Evolutionary conservation across 768 basidiomycete species (phyloP).

Genomic region (Hypholoma fasciculare): DNA sequence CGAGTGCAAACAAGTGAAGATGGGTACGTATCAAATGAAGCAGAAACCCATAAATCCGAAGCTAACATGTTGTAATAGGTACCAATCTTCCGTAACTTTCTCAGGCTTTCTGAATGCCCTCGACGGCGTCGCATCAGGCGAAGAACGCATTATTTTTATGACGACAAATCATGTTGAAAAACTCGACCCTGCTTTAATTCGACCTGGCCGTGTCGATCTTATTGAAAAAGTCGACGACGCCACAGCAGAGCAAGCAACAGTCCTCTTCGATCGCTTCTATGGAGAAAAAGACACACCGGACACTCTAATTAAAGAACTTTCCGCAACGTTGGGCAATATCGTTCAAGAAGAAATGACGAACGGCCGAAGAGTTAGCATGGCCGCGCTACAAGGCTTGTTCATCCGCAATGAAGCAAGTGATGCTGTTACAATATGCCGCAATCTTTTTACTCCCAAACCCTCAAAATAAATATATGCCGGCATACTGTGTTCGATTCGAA

Average conservation of each 20-base stretch:
- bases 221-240: constrained; percentile 86
- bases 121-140: constrained; percentile 96
- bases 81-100: constrained; percentile 95
- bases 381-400: constrained; percentile 92
- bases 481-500: too few species aligned
- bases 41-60: neutral
- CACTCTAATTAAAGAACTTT: constrained; percentile 44
- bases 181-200: constrained; percentile 92
- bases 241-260: constrained; percentile 72
- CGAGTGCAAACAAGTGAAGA: constrained; percentile 89
- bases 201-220: constrained; percentile 94
- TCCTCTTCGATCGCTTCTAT: constrained; percentile 86
- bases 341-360: constrained; percentile 51
- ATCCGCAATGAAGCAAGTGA: constrained; percentile 69
- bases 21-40: constrained; percentile 56
- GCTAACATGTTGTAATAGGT: constrained; percentile 43
- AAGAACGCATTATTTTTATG: constrained; percentile 98
- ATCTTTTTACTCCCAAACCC: constrained; percentile 39
- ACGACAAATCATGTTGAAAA: constrained; percentile 94
- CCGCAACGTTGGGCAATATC: constrained; percentile 49
- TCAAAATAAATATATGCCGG: constrained; percentile 7
- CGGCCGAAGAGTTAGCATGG: constrained; percentile 86
- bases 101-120: constrained; percentile 96
- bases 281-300: constrained; percentile 39
- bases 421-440: constrained; percentile 51